phyloP scores from a whole-genome alignment of 768 basidiomycete genomes.

The Lactarius pseudohatsudake region DNA sequence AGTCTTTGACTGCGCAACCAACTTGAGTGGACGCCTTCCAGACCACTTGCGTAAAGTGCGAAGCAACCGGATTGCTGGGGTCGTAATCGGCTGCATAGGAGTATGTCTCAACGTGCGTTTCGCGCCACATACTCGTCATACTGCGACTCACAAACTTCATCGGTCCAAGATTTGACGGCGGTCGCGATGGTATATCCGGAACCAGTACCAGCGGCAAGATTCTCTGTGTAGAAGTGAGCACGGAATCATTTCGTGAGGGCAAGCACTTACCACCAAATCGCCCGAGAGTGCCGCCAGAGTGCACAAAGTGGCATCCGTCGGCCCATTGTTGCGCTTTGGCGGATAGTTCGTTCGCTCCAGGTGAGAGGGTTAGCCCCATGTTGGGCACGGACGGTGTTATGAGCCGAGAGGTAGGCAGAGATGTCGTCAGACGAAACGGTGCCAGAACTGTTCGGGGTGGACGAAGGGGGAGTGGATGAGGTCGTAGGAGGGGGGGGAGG shows the following conservation, averaged over 20 bases:
- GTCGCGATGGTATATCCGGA: slow-evolving; percentile 45
- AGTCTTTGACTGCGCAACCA: slow-evolving; percentile 59
- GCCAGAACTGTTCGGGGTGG: slow-evolving; percentile 8
- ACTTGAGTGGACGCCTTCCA: slow-evolving; percentile 68
- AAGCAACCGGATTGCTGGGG: slow-evolving; percentile 53
- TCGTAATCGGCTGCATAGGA: slow-evolving; percentile 51
- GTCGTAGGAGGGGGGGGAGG: slow-evolving; percentile 12
- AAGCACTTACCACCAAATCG: slow-evolving; percentile 53
- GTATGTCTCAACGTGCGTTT: slow-evolving; percentile 1
- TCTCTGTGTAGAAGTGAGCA: slow-evolving; percentile 46
- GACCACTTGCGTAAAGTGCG: slow-evolving; percentile 76
- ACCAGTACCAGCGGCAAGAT: slow-evolving; percentile 73
- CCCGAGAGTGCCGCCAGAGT: slow-evolving; percentile 67
- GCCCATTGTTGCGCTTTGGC: slow-evolving; percentile 71
- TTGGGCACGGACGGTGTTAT: slow-evolving; percentile 60
- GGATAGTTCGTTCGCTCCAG: slow-evolving; percentile 63
- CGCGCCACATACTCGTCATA: neutral
- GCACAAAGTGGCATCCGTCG: slow-evolving; percentile 62
- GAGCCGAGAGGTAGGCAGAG: slow-evolving; percentile 52
- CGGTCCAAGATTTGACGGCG: slow-evolving; percentile 62
- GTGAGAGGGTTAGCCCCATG: slow-evolving; percentile 64
- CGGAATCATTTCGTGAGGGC: neutral
- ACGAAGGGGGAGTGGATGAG: slow-evolving; percentile 22
- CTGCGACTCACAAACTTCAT: slow-evolving; percentile 58
- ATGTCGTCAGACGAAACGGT: slow-evolving; percentile 46